These are phyloP conservation scores for Amphibolis antarctica DNA, from an alignment of 106 monocot genomes.

Conservation along the genomic window DNA sequence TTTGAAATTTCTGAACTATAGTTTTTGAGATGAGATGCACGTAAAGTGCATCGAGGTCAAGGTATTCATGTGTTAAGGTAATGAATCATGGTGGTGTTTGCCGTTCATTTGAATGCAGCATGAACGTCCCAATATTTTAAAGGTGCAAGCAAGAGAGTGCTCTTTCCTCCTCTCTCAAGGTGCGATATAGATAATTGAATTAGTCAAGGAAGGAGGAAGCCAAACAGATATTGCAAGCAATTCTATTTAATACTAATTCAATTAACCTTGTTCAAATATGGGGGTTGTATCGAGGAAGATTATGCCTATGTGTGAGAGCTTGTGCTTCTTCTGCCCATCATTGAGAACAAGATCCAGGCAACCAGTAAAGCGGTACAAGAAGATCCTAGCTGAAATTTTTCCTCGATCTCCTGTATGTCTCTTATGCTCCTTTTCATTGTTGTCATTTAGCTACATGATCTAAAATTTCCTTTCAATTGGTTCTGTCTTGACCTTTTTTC, in stretches of 20 bases:
- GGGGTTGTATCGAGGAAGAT: slow-evolving; percentile 30
- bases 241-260: not conserved
- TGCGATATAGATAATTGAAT: no score
- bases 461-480: not conserved
- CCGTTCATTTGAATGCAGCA: no score
- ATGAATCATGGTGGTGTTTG: no score
- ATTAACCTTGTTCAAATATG: slow-evolving; percentile 6
- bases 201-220: no score
- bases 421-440: not conserved
- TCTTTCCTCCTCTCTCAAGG: no score
- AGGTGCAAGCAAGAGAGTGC: no score
- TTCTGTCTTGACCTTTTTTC: not conserved
- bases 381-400: slow-evolving; percentile 28
- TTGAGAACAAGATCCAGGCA: slow-evolving; percentile 27
- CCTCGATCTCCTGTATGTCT: slow-evolving; percentile 18
- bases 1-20: no score
- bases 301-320: slow-evolving; percentile 20
- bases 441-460: not conserved
- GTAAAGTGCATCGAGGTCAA: no score
- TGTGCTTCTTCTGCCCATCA: slow-evolving; percentile 27
- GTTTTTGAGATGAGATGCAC: no score
- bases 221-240: not conserved
- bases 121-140: no score
- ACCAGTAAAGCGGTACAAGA: slow-evolving; percentile 32
- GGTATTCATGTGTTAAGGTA: no score